A percentile compares a stretch with the other conserved stretches of the same genome.
These are phyloP conservation scores for Anacardium occidentale DNA, from an alignment of 345 rosid species.

Conservation along the genomic window DNA sequence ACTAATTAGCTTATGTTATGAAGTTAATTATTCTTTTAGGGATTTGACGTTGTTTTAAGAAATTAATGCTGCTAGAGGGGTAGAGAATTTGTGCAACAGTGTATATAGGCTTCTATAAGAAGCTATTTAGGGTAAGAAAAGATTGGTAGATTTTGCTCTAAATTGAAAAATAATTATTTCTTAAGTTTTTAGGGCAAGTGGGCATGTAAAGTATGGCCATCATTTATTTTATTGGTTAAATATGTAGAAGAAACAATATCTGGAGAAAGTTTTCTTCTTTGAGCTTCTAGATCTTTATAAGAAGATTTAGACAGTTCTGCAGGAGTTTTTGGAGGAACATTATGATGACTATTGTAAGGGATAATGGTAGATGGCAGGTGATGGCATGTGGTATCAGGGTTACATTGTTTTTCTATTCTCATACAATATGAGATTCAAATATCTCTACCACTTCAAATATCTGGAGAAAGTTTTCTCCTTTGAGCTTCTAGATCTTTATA, in stretches of 20 bases:
- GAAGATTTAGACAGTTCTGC: too few relatives aligned
- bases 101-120: neutral
- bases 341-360: neutral
- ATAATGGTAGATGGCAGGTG: neutral
- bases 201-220: neutral
- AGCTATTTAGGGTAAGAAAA: neutral
- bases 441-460: neutral
- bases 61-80: neutral
- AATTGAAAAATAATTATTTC: neutral
- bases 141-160: neutral
- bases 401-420: too few relatives aligned
- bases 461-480: neutral
- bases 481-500: neutral
- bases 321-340: neutral
- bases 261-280: neutral
- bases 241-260: neutral
- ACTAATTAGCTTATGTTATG: neutral
- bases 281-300: neutral
- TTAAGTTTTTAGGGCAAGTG: neutral
- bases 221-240: neutral
- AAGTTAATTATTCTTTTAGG: too few relatives aligned
- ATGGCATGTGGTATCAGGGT: too few relatives aligned
- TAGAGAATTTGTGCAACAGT: too few relatives aligned
- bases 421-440: too few relatives aligned
- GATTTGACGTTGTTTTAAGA: neutral